Evolutionary conservation across 345 rosid species (phyloP).

Genomic region (Corymbia maculata): DNA sequence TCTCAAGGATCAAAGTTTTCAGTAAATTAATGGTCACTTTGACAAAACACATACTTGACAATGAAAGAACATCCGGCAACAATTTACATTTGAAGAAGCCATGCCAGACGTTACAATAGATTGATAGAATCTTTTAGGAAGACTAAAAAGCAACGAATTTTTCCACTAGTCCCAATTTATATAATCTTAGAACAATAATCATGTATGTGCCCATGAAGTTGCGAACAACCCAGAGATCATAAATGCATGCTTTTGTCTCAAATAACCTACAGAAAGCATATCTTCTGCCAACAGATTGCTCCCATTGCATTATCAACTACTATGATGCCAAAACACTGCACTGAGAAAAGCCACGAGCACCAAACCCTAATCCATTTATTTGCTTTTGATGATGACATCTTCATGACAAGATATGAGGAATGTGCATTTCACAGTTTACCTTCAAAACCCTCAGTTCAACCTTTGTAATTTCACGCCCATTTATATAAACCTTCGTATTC

Average conservation of each 20-base stretch:
- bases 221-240: not conserved
- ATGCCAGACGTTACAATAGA: not conserved
- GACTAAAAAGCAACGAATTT: not conserved
- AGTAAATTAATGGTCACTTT: not conserved
- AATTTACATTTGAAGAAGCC: not conserved
- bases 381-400: not conserved
- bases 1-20: not conserved
- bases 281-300: not conserved
- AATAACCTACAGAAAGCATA: not conserved
- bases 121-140: not conserved
- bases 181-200: not conserved
- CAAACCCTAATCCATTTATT: not conserved
- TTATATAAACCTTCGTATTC: constrained; percentile 43
- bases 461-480: constrained; percentile 62
- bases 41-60: not conserved
- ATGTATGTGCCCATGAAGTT: not conserved
- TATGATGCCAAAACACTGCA: not conserved
- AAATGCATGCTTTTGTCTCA: not conserved
- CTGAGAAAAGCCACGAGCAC: not conserved
- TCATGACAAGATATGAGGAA: not conserved
- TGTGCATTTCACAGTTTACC: constrained; percentile 13
- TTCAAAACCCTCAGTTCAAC: constrained; percentile 32
- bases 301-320: not conserved
- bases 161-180: not conserved
- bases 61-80: not conserved